Evolutionary conservation across 1,139 yeast genomes (phyloP).

Genomic region (Suhomyces panamericanus): DNA sequence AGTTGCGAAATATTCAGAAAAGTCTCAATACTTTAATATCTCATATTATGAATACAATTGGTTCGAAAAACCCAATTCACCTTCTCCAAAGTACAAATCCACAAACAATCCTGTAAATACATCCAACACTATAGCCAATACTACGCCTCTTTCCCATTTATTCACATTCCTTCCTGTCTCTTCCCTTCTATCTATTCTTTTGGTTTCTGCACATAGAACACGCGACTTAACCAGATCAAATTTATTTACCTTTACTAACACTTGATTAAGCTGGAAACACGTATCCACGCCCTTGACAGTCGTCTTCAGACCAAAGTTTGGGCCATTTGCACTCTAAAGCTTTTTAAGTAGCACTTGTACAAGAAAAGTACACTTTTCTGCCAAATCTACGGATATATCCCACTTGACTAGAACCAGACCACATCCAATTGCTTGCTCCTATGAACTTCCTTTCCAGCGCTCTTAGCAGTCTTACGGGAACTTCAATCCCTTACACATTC

Average conservation of each 20-base stretch:
- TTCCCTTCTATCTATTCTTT: not conserved
- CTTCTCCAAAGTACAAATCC: no score
- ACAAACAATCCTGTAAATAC: no score
- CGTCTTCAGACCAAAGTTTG: not conserved
- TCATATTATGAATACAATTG: not conserved
- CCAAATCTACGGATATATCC: no score
- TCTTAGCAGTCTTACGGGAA: constrained; percentile 53
- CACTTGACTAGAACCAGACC: no score
- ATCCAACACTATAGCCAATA: no score
- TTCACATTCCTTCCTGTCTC: no score
- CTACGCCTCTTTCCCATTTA: not conserved
- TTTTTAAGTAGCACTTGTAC: no score
- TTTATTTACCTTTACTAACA: not conserved
- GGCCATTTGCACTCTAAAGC: not conserved
- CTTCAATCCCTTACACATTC: constrained; percentile 57
- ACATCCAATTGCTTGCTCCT: not conserved
- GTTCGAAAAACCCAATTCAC: not conserved
- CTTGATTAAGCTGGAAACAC: no score
- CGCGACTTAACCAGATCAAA: not conserved
- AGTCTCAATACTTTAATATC: no score
- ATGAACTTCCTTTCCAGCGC: constrained; percentile 67
- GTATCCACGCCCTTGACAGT: not conserved
- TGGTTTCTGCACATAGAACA: not conserved
- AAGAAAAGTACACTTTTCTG: no score
- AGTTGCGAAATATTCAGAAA: not conserved